Percentiles rank a stretch among this genome's conserved stretches.
Evolutionary conservation across 2,329 filamentous ascomycete genomes (phyloP).

Genomic region (Penicillium sp.): DNA sequence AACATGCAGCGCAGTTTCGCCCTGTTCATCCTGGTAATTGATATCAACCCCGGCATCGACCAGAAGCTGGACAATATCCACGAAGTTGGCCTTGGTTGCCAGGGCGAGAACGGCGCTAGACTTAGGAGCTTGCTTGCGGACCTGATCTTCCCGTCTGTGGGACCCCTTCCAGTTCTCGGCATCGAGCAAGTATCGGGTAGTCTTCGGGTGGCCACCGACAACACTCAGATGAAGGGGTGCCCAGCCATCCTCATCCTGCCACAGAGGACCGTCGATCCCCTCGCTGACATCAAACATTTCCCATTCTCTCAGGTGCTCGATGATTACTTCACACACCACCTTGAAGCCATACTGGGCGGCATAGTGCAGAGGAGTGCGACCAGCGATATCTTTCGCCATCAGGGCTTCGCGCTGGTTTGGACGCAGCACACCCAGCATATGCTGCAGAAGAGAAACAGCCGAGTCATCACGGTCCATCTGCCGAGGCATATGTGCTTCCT

Average conservation of each 20-base stretch:
- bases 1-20: slow-evolving; percentile 86
- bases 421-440: slow-evolving; percentile 63
- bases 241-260: slow-evolving; percentile 90
- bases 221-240: slow-evolving; percentile 89
- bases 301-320: slow-evolving; percentile 86
- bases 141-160: slow-evolving; percentile 57
- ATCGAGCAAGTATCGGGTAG: slow-evolving; percentile 73
- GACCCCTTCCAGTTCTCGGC: slow-evolving; percentile 71
- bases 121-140: slow-evolving; percentile 67
- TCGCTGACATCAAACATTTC: slow-evolving; percentile 74
- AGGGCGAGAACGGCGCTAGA: slow-evolving; percentile 83
- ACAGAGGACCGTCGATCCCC: slow-evolving; percentile 78
- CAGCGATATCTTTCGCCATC: slow-evolving; percentile 67
- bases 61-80: slow-evolving; percentile 75
- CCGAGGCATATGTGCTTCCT: slow-evolving; percentile 58
- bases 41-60: slow-evolving; percentile 87
- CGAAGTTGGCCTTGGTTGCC: slow-evolving; percentile 82
- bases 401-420: slow-evolving; percentile 64
- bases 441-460: slow-evolving; percentile 62
- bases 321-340: slow-evolving; percentile 79
- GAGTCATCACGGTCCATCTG: slow-evolving; percentile 66
- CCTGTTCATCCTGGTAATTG: slow-evolving; percentile 84
- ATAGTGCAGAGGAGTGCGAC: slow-evolving; percentile 83
- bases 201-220: slow-evolving; percentile 81
- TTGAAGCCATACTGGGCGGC: slow-evolving; percentile 93